These are phyloP conservation scores for Inga leiocalycina DNA, from an alignment of 306 rosid genomes.

Conservation along the genomic window DNA sequence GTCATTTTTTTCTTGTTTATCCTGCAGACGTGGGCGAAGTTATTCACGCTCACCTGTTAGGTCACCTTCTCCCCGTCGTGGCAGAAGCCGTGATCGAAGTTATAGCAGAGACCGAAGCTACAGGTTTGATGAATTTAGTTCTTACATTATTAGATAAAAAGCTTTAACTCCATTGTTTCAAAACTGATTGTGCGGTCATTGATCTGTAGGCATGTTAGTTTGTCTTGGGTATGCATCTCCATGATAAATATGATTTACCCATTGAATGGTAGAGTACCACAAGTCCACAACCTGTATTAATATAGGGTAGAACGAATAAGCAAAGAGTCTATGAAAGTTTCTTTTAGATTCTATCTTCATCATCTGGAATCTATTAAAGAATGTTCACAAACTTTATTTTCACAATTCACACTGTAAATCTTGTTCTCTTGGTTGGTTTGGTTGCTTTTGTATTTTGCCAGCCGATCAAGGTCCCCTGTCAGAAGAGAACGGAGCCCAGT, in stretches of 20 bases:
- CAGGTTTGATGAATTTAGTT: constrained; percentile 39
- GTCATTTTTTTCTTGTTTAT: background rate
- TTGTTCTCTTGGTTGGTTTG: background rate
- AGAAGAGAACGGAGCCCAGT: constrained; percentile 49
- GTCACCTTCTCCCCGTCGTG: constrained; percentile 57
- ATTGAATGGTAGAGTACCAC: background rate
- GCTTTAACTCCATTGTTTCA: background rate
- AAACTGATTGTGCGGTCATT: background rate
- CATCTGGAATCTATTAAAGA: background rate
- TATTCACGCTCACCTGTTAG: constrained; percentile 52
- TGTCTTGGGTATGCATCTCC: background rate
- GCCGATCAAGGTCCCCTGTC: constrained; percentile 62
- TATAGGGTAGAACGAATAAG: background rate
- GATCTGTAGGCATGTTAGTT: background rate
- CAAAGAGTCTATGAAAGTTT: background rate
- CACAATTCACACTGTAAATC: background rate
- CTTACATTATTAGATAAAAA: background rate
- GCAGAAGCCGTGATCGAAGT: constrained; percentile 58
- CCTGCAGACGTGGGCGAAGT: constrained; percentile 52
- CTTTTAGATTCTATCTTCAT: background rate
- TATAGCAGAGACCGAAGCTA: constrained; percentile 61
- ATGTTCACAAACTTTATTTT: background rate
- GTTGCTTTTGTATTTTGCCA: constrained; percentile 23
- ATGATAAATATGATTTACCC: background rate
- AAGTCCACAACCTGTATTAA: background rate